A percentile compares a stretch with the other conserved stretches of the same genome.
Evolutionary conservation across 495 filamentous ascomycete species (phyloP).

Genomic region (Bryoglossum gracile): DNA sequence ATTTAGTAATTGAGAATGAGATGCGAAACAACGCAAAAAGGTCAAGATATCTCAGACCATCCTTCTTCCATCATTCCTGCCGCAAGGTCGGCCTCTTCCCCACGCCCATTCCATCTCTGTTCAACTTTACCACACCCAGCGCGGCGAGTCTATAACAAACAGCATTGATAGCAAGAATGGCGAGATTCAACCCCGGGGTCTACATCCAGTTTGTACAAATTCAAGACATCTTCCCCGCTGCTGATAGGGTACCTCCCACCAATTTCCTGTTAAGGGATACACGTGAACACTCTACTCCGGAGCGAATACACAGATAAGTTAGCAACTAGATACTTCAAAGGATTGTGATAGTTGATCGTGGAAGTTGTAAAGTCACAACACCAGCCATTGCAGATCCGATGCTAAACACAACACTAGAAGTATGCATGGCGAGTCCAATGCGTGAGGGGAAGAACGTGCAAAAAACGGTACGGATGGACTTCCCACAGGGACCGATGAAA

Average conservation of each 20-base stretch:
- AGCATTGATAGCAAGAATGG: neutral
- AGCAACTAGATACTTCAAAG: neutral
- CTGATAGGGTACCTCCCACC: neutral
- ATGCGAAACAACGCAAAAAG: too few species aligned
- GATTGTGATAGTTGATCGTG: neutral
- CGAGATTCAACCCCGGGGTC: neutral
- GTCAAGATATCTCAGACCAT: too few species aligned
- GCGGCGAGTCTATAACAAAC: neutral
- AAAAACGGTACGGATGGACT: neutral
- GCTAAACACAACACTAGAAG: neutral
- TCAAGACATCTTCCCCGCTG: neutral
- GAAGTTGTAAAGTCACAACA: neutral
- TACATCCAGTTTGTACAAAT: neutral
- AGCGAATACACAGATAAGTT: neutral
- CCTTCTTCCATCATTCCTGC: too few species aligned
- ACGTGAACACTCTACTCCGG: neutral
- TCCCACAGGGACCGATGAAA: neutral
- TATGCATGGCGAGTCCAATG: constrained; percentile 1
- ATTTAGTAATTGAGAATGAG: too few species aligned
- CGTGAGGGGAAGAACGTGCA: neutral
- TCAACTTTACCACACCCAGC: neutral
- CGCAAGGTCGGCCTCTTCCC: too few species aligned
- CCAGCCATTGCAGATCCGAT: neutral
- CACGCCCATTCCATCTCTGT: neutral
- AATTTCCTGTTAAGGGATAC: neutral